Evolutionary conservation across 306 rosid species (phyloP).

Genomic region (Castanea crenata): DNA sequence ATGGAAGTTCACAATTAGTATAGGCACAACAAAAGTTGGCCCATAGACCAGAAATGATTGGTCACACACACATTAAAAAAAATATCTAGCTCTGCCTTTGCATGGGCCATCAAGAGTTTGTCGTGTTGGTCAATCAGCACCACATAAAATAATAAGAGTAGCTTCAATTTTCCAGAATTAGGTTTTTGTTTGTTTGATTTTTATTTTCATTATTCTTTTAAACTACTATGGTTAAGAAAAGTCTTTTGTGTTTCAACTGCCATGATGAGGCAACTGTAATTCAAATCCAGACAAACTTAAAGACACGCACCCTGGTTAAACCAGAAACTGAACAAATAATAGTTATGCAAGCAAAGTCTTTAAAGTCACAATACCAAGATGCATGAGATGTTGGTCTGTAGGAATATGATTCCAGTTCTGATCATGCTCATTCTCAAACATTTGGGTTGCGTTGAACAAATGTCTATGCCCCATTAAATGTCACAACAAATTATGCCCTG

Average conservation of each 20-base stretch:
- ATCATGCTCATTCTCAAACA: slow-evolving; percentile 68
- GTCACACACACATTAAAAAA: background rate
- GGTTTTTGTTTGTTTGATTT: background rate
- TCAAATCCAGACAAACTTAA: background rate
- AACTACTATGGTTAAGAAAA: background rate
- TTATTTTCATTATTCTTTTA: no score
- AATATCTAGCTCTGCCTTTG: background rate
- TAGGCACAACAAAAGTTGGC: background rate
- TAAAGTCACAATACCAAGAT: slow-evolving; percentile 52
- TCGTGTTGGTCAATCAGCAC: background rate
- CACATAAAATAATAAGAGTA: background rate
- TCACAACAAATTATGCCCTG: slow-evolving; percentile 19
- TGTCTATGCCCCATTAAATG: slow-evolving; percentile 80
- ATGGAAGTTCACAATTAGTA: slow-evolving; percentile 13
- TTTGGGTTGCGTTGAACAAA: slow-evolving; percentile 52
- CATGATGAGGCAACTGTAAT: background rate
- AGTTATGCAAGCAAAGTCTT: slow-evolving; percentile 11
- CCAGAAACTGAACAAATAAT: background rate
- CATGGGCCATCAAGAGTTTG: background rate
- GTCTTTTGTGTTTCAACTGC: background rate
- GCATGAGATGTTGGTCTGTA: slow-evolving; percentile 58
- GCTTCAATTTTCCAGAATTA: background rate
- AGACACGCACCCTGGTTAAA: background rate
- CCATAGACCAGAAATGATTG: background rate
- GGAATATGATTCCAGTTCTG: slow-evolving; percentile 75